Evolutionary conservation across 1,284 basidiomycete genomes (phyloP), one percentile per base, ranked within the genome.

Genomic region (Malassezia brasiliensis): DNA sequence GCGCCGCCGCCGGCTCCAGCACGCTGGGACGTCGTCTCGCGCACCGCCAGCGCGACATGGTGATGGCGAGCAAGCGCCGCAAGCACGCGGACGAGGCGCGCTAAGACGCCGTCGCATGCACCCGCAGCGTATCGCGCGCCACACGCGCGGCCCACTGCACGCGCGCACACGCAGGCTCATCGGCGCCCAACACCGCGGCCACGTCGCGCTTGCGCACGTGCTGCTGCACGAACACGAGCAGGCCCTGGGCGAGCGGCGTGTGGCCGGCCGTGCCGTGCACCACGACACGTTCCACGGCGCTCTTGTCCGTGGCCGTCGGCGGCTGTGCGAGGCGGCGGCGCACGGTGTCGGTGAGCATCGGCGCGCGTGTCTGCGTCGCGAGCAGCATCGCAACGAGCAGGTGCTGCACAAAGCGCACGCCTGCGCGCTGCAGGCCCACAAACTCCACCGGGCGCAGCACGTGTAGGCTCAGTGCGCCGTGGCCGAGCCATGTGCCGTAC

Each of bases 401-500:
- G 4, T 64, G 57, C 19, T 64, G 69, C 7, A 72, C 17, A 41
- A 74, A 72, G 9, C 52, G 31, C 1, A 49, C 47, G 0, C 62
- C 62, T 1, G 50, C 39, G 5, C 52, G 52, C 5, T 65, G 45
- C 19, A 70, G 52, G n/a, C 41, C 17, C 0, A 64, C 62, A 45
- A 72, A 72, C 52, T 70, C 63, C 31, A 74, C 60, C 9, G 65
- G 60, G 40, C 68, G 64, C 5, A 96, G 79, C 7, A 93, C 82
- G 0, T 82, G 79, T 40, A 96, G 77, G 22, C 83, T 78, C 22
- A 86, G 77, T 15, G 81, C 81, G 47, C 83, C 85, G 68, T 86
- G 85, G 0, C 84, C 86, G 32, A 90, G 79, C 81, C 86, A 85
- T 85, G 87, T 91, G 1, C 82, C 87, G 66, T 88, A 88, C 3